These are phyloP conservation scores for Vanrija humicola DNA, from an alignment of 1,284 basidiomycete species.

Conservation along the genomic window DNA sequence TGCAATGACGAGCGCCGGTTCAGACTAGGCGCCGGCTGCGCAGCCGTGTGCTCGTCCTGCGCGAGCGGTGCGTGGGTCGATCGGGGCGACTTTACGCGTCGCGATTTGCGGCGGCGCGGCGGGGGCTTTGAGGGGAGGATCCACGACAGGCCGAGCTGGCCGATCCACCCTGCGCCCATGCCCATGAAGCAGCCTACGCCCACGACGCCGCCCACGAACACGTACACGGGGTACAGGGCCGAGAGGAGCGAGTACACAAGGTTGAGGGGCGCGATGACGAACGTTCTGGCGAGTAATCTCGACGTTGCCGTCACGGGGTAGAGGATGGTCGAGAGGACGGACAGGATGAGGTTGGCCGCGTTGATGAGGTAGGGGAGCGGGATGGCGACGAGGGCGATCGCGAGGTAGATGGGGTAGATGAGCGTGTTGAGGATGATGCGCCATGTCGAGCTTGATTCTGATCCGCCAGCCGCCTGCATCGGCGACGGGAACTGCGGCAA, in stretches of 20 bases:
- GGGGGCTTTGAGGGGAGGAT: slow-evolving; percentile 7
- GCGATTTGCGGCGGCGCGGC: slow-evolving; percentile 3
- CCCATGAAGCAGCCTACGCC: slow-evolving; percentile 38
- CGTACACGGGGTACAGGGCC: slow-evolving; percentile 37
- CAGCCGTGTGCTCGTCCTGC: too few species aligned
- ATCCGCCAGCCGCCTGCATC: neutral
- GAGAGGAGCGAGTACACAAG: slow-evolving; percentile 21
- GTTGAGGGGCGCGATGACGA: slow-evolving; percentile 29
- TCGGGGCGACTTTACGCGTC: too few species aligned
- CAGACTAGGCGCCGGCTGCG: too few species aligned
- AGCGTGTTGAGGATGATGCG: slow-evolving; percentile 22
- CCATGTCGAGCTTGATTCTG: slow-evolving; percentile 17
- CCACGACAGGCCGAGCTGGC: slow-evolving; percentile 21
- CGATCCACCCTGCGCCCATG: slow-evolving; percentile 33
- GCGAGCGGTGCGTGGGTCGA: too few species aligned
- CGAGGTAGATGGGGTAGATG: slow-evolving; percentile 38
- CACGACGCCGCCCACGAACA: slow-evolving; percentile 40
- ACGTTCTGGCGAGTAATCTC: slow-evolving; percentile 26
- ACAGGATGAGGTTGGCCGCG: slow-evolving; percentile 20
- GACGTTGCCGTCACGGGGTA: slow-evolving; percentile 35
- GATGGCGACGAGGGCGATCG: slow-evolving; percentile 31
- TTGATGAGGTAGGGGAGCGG: slow-evolving; percentile 35
- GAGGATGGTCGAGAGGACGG: slow-evolving; percentile 25
- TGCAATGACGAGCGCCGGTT: too few species aligned
- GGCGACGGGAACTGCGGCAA: slow-evolving; percentile 23